Base-by-base conservation (phyloP, 2,329 filamentous ascomycete species). In the Colletotrichum sp. region DNA sequence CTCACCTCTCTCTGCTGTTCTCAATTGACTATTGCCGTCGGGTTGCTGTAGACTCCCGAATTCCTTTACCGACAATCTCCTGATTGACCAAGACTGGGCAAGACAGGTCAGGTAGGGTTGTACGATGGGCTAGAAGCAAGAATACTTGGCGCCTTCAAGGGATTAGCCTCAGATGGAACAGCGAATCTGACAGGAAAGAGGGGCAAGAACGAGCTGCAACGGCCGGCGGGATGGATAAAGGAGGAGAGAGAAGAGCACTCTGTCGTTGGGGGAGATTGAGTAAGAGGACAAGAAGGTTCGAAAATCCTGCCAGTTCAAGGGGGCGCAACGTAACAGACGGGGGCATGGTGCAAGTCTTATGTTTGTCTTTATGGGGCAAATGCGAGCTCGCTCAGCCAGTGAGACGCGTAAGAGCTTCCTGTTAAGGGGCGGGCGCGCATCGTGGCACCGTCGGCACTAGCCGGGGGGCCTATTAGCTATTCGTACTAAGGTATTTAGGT, bases 351-450 rank as follows among this genome's bases (percentile, higher is more conserved):
- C 39, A 49, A 49, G 39, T 49, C 39, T 57, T 57, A 57, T 26
- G 24, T 24, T 28, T 39, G 28, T 18, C 62, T 21, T 62, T 39
- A 72, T 72, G 71, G 71, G 71, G 71, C 71, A 32, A 68, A 28
- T 72, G 36, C 71, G 71, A 72, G 55, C 26, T n/a, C 55, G n/a
- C 57, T 32, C 34, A 18, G 63, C 70, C 71, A 72, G 64, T 72
- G 28, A 62, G 64, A 62, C 71, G 64, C 71, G 71, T 68, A 68
- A 72, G 64, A 49, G 39, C 39, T 44, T 18, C 26, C 44, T 32
- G 18, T 55, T 24, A 52, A 62, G 32, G 63, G 64, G 64, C 28
- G 18, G 52, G 24, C 36, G 39, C 39, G 39, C 39, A 49, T 49
- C 39, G 39, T 49, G 39, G 39, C 39, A 49, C 39, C 39, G 39